Evolutionary conservation across 108 stramenopile genomes (phyloP), one percentile per base, ranked within the genome.

Genomic region (Cyclotella choctawhatcheeana): DNA sequence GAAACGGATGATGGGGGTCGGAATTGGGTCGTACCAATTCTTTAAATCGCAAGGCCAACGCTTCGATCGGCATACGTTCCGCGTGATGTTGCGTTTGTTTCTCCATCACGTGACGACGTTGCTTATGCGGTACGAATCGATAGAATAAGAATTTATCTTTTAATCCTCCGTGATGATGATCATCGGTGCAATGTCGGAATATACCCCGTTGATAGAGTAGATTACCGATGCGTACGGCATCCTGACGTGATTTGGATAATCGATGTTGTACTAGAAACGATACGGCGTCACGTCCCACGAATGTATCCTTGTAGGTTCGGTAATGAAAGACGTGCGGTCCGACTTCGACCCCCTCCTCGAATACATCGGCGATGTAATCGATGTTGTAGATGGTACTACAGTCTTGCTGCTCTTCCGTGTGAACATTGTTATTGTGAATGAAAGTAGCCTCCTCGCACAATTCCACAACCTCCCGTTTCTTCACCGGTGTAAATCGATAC

Each of bases 251-350:
- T 5, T 44, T 25, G 26, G 79, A 84, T 27, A 75, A 27, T 7
- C 73, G 56, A 24, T 44, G 32, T 7, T 59, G 47, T 3, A 91
- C 71, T 43, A 91, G 56, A 10, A 66, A 85, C n/a, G 67, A 69
- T 20, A 91, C 84, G 21, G 82, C 84, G n/a, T 85, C 76, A 5
- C 72, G 33, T 0, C 84, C 87, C 10, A 88, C 52, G 35, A 91
- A 91, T 14, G 71, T 69, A 32, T 58, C 64, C 21, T 73, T 53
- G 74, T 86, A 60, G 6, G 59, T 37, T 21, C 25, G 34, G 59
- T 60, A 37, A 20, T 37, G 59, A 37, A 26, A 60, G 20, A 60
- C 59, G 34, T 60, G 10, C 17, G 32, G 34, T 37, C 59, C 43
- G 1, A 69, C 67, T 21, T 69, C 67, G 0, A 69, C 55, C n/a